These are phyloP conservation scores for Cucumis sativus DNA, from an alignment of 306 rosid species.

Conservation along the genomic window Cucumber_9930_V3 NC_026658.2:14084501-14085000, in stretches of 20 bases:
- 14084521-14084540: neutral
- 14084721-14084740: neutral
- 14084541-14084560: neutral
- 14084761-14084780: neutral
- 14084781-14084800: neutral
- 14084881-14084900: neutral
- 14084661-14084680: neutral
- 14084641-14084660: neutral
- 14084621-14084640: neutral
- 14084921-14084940: neutral
- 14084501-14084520: neutral
- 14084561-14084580: neutral
- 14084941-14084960: neutral
- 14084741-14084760: neutral
- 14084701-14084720: neutral
- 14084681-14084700: neutral
- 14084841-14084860: neutral
- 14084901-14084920: neutral
- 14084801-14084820: neutral
- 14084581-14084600: neutral
- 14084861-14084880: constrained; percentile 1
- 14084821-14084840: neutral
- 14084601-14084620: neutral
- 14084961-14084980: neutral
- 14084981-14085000: neutral